Base-by-base conservation (phyloP, 202 grass and related monocot species). In the Eragrostis tef region DNA sequence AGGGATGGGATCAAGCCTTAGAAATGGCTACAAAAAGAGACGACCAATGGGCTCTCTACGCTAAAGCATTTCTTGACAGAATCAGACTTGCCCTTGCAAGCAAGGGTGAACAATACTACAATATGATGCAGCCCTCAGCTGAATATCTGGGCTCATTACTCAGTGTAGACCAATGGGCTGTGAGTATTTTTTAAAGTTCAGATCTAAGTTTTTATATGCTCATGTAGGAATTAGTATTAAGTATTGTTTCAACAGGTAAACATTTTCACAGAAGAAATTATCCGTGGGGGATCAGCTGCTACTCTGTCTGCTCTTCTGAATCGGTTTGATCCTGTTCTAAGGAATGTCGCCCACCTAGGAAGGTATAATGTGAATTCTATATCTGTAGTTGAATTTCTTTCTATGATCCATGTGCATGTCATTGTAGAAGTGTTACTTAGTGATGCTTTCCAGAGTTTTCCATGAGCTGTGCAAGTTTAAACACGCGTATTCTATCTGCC, bases 191-290 rank as follows among this genome's bases (percentile, higher is more conserved):
- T 71, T 91, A 61, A 75, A 84, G 21, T 58, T 90, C 63, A 65
- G 25, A 78, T 65, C 58, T 29, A 61, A 64, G 83, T 67, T 81
- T 62, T 53, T 69, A 78, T 83, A 84, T 76, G 16, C 5, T 25
- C 61, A 62, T 74, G 36, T 79, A 42, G 16, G 46, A 50, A 70
- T 41, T 71, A 70, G 41, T 74, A 44, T 36, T 39, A 65, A 79
- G 68, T 50, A 66, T 4, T 11, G 51, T 87, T 85, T 79, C 1
- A 69, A 31, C 89, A 98, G 96, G 73, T 95, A 41, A 88, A 75
- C 77, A 95, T 93, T 73, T 98, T 98, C 71, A 95, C 96, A 59
- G 90, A 98, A 90, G 96, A 98, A 95, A 81, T 93, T 85, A 95
- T 98, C 83, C 96, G 96, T 65, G 82, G 88, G 84, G 96, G 96